Conservation (phyloP, 129 eudicot species). For the Daucus carota region DNA sequence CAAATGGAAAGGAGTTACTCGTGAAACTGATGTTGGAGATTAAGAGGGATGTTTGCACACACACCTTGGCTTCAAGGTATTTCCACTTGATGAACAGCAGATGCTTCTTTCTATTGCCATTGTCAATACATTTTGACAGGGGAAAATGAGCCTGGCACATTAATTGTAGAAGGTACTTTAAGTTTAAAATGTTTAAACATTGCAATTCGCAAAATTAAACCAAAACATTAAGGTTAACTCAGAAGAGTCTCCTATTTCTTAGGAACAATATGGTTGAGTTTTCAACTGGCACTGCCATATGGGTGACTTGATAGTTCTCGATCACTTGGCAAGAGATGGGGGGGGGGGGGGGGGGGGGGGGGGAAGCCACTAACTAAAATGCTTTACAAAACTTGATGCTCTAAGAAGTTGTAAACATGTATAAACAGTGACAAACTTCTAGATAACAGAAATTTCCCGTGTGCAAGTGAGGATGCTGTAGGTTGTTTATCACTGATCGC, state of each 20-base stretch:
- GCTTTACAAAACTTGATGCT: neutral
- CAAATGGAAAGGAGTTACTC: neutral
- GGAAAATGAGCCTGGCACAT: constrained; percentile 54
- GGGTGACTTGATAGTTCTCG: too few relatives aligned
- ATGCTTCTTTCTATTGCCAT: constrained; percentile 58
- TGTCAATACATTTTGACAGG: constrained; percentile 46
- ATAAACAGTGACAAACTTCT: neutral
- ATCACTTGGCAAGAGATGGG: neutral
- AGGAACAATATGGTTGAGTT: neutral
- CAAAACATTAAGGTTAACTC: neutral
- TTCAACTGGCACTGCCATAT: too few relatives aligned
- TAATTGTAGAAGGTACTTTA: neutral
- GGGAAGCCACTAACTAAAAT: neutral
- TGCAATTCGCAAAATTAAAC: neutral
- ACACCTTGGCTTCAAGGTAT: constrained; percentile 86
- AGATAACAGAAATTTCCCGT: neutral
- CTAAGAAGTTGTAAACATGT: neutral
- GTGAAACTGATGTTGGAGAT: neutral
- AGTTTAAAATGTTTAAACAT: neutral
- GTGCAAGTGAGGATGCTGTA: neutral
- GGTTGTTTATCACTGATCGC: neutral
- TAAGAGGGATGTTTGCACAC: neutral
- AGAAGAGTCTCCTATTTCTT: neutral
- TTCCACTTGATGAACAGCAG: constrained; percentile 78
- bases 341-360: too few relatives aligned